A percentile compares a stretch with the other conserved stretches of the same genome.
phyloP scores from a whole-genome alignment of 164 flowering plant species.

The Platanus orientalis region DNA sequence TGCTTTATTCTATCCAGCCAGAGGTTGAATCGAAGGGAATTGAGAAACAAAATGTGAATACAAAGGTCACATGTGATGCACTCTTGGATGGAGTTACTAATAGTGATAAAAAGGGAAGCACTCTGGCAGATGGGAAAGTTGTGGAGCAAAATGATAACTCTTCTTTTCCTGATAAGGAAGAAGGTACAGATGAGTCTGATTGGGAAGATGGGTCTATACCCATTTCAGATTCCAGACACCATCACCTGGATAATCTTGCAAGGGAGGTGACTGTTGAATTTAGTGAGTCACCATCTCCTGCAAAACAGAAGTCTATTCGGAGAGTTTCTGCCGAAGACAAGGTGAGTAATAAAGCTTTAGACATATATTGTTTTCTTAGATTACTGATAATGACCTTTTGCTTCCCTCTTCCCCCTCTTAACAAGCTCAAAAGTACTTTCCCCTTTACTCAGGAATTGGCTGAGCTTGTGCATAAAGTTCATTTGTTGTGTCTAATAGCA shows the following conservation, averaged over 20 bases:
- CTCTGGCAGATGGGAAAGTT: constrained; percentile 10
- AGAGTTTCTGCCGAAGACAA: constrained; percentile 79
- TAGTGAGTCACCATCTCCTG: constrained; percentile 38
- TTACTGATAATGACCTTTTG: not conserved
- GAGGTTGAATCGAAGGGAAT: constrained; percentile 15
- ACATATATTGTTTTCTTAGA: not conserved
- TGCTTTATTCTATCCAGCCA: constrained; percentile 20
- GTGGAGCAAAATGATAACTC: constrained; percentile 9
- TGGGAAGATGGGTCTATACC: constrained; percentile 82
- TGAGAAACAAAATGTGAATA: constrained; percentile 9
- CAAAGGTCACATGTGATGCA: constrained; percentile 8
- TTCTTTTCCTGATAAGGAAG: constrained; percentile 16
- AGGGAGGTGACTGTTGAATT: constrained; percentile 58
- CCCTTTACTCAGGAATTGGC: constrained; percentile 60
- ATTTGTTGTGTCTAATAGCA: constrained; percentile 85
- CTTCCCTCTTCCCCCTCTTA: not conserved
- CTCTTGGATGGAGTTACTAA: constrained; percentile 9
- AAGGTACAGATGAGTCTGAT: constrained; percentile 50
- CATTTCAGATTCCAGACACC: constrained; percentile 8
- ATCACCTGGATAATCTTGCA: constrained; percentile 11
- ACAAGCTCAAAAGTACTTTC: not conserved
- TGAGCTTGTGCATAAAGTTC: constrained; percentile 83
- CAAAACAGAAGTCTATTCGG: constrained; percentile 36
- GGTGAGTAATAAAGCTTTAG: constrained; percentile 36
- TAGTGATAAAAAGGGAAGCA: constrained; percentile 8